Conservation (phyloP, 345 rosid species). For the Sapria himalayana region DNA sequence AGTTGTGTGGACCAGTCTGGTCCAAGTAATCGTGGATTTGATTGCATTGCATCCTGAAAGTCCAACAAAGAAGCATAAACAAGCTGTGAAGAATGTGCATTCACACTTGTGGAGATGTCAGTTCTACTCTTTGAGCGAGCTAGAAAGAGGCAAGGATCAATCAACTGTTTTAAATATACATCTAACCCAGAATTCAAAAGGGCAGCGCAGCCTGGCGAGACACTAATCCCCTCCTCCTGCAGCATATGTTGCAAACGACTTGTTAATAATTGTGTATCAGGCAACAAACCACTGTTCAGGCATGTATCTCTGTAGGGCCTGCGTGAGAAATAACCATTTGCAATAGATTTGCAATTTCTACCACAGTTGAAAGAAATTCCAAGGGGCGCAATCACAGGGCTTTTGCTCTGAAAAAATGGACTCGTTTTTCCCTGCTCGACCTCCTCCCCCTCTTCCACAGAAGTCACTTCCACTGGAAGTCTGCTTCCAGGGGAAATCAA, state of each 20-base stretch:
- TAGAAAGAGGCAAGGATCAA: slow-evolving; percentile 45
- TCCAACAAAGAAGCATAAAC: slow-evolving; percentile 27
- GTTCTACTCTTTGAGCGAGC: slow-evolving; percentile 26
- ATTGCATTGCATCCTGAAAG: slow-evolving; percentile 36
- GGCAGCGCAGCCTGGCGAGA: slow-evolving; percentile 38
- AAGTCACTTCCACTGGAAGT: slow-evolving; percentile 57
- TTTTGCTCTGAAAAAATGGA: slow-evolving; percentile 55
- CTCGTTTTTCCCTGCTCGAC: slow-evolving; percentile 70
- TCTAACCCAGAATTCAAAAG: slow-evolving; percentile 59
- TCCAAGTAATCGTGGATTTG: slow-evolving; percentile 52
- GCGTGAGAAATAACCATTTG: slow-evolving; percentile 11
- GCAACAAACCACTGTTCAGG: slow-evolving; percentile 36
- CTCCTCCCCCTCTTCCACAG: slow-evolving; percentile 93
- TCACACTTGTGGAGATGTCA: slow-evolving; percentile 9
- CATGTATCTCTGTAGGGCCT: slow-evolving; percentile 20
- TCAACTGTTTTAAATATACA: slow-evolving; percentile 43
- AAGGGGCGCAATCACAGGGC: slow-evolving; percentile 67
- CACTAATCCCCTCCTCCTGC: slow-evolving; percentile 35
- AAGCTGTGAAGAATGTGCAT: slow-evolving; percentile 10
- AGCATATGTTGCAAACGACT: slow-evolving; percentile 39
- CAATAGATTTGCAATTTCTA: slow-evolving; percentile 21
- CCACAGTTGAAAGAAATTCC: slow-evolving; percentile 41
- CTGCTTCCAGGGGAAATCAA: slow-evolving; percentile 63
- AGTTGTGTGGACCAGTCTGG: slow-evolving; percentile 43
- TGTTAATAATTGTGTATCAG: slow-evolving; percentile 58